Conservation (phyloP, 768 basidiomycete genomes). For the Agaricus sinodeliciosus region DNA sequence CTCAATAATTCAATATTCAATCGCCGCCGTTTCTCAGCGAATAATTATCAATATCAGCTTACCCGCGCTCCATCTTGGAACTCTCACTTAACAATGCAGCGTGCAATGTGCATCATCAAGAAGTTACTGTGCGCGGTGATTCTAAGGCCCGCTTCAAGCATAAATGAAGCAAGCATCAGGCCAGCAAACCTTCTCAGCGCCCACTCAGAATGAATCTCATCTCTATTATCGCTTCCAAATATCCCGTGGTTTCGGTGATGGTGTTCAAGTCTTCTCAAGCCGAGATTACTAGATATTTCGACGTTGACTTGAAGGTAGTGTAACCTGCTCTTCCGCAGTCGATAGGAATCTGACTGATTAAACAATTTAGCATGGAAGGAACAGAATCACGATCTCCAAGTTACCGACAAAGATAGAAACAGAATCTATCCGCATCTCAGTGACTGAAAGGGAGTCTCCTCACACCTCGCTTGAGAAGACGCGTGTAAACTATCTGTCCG, state of each 20-base stretch:
- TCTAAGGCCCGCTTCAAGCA: not conserved
- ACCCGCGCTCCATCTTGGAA: no score
- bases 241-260: constrained; percentile 47
- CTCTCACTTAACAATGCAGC: no score
- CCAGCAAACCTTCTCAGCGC: not conserved
- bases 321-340: not conserved
- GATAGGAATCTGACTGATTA: not conserved
- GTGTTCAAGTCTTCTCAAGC: constrained; percentile 52
- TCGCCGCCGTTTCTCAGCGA: no score
- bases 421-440: constrained; percentile 46
- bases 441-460: constrained; percentile 45
- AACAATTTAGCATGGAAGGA: constrained; percentile 39
- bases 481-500: constrained; percentile 30
- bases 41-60: no score
- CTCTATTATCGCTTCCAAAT: constrained; percentile 25
- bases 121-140: not conserved
- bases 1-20: no score
- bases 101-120: not conserved
- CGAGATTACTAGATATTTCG: constrained; percentile 47
- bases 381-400: constrained; percentile 40
- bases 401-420: constrained; percentile 45
- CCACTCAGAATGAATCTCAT: not conserved
- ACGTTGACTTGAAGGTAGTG: constrained; percentile 39
- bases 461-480: constrained; percentile 41
- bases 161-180: not conserved